Percentiles rank a stretch among this genome's conserved stretches.
Conservation (phyloP, 345 rosid genomes). For the Dipteronia dyeriana region DNA sequence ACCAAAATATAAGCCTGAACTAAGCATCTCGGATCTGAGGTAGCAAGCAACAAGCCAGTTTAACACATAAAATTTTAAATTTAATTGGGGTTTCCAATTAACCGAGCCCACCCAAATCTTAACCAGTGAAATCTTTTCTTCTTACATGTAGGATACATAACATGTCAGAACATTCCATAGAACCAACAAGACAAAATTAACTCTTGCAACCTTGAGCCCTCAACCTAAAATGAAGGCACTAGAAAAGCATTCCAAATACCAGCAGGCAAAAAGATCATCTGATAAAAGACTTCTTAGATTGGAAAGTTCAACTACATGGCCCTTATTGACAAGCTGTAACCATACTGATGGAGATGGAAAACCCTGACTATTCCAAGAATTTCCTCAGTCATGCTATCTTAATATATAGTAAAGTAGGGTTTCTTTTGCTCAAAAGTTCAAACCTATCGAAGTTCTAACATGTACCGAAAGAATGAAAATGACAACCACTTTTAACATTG, state of each 20-base stretch:
- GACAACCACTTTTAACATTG: not conserved
- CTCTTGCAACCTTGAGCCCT: not conserved
- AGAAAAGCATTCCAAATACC: not conserved
- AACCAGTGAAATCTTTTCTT: not conserved
- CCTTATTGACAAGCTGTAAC: not conserved
- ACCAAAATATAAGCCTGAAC: not conserved
- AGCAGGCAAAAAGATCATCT: not conserved
- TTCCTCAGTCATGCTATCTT: not conserved
- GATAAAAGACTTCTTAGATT: not conserved
- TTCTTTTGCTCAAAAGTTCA: not conserved
- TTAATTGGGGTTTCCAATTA: not conserved
- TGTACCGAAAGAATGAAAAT: not conserved
- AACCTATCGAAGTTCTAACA: not conserved
- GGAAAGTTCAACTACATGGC: not conserved
- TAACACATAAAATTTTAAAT: not conserved
- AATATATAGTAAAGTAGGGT: not conserved
- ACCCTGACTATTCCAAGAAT: not conserved
- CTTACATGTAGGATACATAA: not conserved
- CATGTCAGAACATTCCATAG: not conserved
- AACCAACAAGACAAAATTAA: not conserved
- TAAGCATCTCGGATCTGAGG: not conserved
- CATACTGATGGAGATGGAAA: not conserved
- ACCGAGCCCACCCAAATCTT: not conserved
- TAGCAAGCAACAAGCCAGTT: not conserved
- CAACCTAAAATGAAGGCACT: not conserved